Conservation (phyloP, 2,329 filamentous ascomycete genomes). For the Fusarium sp. region DNA sequence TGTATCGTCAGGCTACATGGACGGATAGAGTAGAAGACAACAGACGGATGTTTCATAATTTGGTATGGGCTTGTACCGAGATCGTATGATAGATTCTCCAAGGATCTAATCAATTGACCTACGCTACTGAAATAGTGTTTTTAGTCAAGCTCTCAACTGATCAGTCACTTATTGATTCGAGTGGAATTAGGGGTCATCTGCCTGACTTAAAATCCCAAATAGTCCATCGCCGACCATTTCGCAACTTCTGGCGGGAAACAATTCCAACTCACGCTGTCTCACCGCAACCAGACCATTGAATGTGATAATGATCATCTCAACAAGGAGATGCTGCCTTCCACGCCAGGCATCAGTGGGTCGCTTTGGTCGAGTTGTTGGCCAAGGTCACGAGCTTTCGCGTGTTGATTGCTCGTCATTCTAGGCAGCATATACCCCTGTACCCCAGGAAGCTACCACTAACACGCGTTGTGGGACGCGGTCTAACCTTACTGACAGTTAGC, state of each 20-base stretch:
- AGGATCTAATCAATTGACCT: background rate
- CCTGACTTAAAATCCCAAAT: conserved; percentile 17
- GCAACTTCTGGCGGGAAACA: background rate
- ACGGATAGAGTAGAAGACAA: background rate
- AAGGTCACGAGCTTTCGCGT: conserved; percentile 45
- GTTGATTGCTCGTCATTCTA: conserved; percentile 23
- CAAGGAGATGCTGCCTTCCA: background rate
- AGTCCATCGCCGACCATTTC: conserved; percentile 20
- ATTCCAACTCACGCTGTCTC: conserved; percentile 32
- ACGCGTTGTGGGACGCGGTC: conserved; percentile 30
- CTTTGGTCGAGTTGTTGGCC: background rate
- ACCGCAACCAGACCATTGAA: conserved; percentile 9
- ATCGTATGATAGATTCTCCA: background rate
- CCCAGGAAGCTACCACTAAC: conserved; percentile 8
- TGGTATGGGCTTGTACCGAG: background rate
- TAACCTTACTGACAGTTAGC: conserved; percentile 17
- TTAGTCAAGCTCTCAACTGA: background rate
- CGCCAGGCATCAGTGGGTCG: conserved; percentile 41
- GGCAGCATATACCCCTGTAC: conserved; percentile 42
- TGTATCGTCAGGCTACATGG: background rate
- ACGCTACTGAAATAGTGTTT: background rate
- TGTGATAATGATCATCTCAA: conserved; percentile 18
- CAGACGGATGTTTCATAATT: background rate
- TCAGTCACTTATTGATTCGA: background rate
- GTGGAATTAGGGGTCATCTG: conserved; percentile 17